Evolutionary conservation across 163 green algal genomes (phyloP).

Genomic region (Coccomyxa subellipsoidea): DNA sequence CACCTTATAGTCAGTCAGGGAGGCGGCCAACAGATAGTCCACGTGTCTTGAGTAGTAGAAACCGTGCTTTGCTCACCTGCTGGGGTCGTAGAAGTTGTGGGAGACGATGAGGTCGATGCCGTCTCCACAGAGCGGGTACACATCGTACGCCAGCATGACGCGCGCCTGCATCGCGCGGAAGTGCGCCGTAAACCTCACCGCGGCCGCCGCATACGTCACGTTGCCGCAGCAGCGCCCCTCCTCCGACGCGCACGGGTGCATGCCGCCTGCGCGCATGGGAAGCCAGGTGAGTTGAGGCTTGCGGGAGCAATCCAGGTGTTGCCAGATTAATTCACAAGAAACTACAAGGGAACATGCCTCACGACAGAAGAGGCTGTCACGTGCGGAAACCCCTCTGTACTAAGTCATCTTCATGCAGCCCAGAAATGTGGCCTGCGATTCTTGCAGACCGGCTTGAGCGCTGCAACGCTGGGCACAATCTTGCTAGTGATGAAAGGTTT

Average conservation of each 20-base stretch:
- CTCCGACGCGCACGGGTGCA: neutral
- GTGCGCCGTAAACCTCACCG: constrained; percentile 7
- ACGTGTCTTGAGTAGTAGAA: neutral
- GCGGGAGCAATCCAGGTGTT: neutral
- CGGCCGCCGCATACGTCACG: neutral
- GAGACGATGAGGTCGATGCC: constrained; percentile 17
- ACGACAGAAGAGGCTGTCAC: too few relatives aligned
- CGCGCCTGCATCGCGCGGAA: constrained; percentile 8
- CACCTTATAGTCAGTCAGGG: too few relatives aligned
- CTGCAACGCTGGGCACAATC: too few relatives aligned
- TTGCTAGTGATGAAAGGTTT: too few relatives aligned
- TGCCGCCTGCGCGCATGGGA: neutral
- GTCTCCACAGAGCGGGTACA: constrained; percentile 21
- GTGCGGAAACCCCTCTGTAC: too few relatives aligned
- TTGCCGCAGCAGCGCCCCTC: neutral
- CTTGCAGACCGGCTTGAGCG: too few relatives aligned
- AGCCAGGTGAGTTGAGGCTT: neutral
- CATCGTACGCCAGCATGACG: constrained; percentile 7
- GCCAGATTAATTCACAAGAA: neutral
- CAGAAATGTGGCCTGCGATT: too few relatives aligned
- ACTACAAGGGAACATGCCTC: too few relatives aligned
- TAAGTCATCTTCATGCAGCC: too few relatives aligned
- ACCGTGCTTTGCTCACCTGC: neutral
- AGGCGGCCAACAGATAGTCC: too few relatives aligned
- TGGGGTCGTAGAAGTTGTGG: neutral